These are phyloP conservation scores for Niveomyces coronatus DNA, from an alignment of 2,329 filamentous ascomycete species.

Conservation along the genomic window DNA sequence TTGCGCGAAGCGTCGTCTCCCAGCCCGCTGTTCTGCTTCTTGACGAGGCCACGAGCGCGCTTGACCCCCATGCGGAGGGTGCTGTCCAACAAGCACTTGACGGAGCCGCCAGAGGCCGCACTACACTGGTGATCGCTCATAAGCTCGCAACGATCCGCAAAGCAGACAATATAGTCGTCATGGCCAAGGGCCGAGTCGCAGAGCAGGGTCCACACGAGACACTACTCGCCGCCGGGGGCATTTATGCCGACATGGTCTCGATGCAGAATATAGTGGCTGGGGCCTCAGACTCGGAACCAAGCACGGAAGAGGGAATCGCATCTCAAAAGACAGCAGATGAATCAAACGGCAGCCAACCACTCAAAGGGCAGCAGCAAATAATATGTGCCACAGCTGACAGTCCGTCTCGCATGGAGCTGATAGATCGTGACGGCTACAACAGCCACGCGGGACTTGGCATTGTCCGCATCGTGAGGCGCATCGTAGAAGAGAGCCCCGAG, in stretches of 20 bases:
- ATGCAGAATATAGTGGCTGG: conserved; percentile 24
- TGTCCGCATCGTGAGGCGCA: conserved; percentile 20
- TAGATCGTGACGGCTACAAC: conserved; percentile 27
- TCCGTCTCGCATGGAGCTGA: conserved; percentile 22
- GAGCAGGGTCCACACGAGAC: conserved; percentile 29
- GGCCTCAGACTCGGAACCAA: conserved; percentile 13
- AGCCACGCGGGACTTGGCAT: conserved; percentile 22
- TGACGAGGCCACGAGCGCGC: conserved; percentile 55
- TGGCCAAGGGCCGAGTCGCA: conserved; percentile 17
- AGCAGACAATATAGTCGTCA: conserved; percentile 22
- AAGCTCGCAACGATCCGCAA: conserved; percentile 32
- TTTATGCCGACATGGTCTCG: conserved; percentile 42
- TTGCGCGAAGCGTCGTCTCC: conserved; percentile 52
- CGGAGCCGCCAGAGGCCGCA: conserved; percentile 41
- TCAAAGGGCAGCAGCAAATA: conserved; percentile 21
- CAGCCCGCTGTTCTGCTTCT: conserved; percentile 51
- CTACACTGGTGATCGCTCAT: conserved; percentile 54
- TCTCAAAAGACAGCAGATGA: too few species aligned
- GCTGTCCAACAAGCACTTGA: conserved; percentile 45
- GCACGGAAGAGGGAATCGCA: too few species aligned
- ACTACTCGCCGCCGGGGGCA: conserved; percentile 36
- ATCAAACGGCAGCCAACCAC: too few species aligned
- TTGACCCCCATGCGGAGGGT: conserved; percentile 30
- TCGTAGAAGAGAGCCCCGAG: conserved; percentile 28
- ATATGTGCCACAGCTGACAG: conserved; percentile 22